Percentiles rank a stretch among this genome's conserved stretches.
Conservation (phyloP, 2,329 filamentous ascomycete species). For the Capronia epimyces region DNA sequence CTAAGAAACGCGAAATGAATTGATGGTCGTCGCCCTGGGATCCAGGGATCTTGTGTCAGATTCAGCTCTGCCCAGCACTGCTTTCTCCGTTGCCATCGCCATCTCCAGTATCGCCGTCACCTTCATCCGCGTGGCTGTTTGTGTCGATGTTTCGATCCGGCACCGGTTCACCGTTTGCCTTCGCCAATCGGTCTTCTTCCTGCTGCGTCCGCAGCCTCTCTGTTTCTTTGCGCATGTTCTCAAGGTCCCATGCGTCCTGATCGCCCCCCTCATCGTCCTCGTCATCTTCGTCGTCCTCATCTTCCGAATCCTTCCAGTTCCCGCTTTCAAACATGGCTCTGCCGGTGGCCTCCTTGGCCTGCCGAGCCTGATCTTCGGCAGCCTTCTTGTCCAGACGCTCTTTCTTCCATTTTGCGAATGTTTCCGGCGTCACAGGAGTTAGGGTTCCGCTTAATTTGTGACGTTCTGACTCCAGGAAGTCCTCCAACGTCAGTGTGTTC, state of each 20-base stretch:
- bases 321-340: conserved; percentile 94
- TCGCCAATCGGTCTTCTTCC: conserved; percentile 64
- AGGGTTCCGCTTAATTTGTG: conserved; percentile 89
- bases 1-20: conserved; percentile 3
- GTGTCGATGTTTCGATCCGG: conserved; percentile 18
- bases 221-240: conserved; percentile 77
- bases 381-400: conserved; percentile 91
- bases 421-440: conserved; percentile 88
- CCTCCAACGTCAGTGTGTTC: conserved; percentile 89
- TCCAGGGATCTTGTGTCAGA: background rate
- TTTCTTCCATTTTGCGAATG: conserved; percentile 96
- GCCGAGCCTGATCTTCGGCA: conserved; percentile 82
- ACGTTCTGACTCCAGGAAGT: conserved; percentile 92
- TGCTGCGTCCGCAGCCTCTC: conserved; percentile 67
- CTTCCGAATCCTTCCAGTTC: conserved; percentile 69
- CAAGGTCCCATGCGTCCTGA: conserved; percentile 64
- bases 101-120: conserved; percentile 16
- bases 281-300: conserved; percentile 57
- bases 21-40: background rate
- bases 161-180: conserved; percentile 31
- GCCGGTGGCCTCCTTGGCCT: conserved; percentile 92
- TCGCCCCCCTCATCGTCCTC: conserved; percentile 58
- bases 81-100: conserved; percentile 10
- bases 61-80: conserved; percentile 11
- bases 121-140: conserved; percentile 12